A percentile compares a stretch with the other conserved stretches of the same genome.
Evolutionary conservation across 805 yeast species (phyloP).

Genomic region (Diddensiella santjacobensis): DNA sequence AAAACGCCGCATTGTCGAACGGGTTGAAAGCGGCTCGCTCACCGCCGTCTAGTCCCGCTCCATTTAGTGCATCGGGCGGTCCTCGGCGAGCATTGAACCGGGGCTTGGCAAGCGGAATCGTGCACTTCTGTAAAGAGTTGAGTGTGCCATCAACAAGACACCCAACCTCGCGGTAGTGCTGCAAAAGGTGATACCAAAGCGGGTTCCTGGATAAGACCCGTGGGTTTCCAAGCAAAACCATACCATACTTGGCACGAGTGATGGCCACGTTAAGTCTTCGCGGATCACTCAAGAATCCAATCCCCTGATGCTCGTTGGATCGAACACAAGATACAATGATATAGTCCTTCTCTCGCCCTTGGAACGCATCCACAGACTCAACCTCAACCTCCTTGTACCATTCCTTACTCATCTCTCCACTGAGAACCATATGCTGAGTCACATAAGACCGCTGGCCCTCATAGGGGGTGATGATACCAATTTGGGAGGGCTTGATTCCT

Average conservation of each 20-base stretch:
- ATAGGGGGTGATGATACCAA: conserved; percentile 92
- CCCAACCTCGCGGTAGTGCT: conserved; percentile 78
- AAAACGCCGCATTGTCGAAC: background rate
- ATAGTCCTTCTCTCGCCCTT: conserved; percentile 84
- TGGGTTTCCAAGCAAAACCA: conserved; percentile 81
- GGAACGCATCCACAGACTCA: conserved; percentile 93
- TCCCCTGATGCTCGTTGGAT: conserved; percentile 66
- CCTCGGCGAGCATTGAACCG: conserved; percentile 5
- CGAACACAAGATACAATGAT: conserved; percentile 78
- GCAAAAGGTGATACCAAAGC: conserved; percentile 73
- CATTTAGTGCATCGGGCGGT: background rate
- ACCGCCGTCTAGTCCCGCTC: background rate
- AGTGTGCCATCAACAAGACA: conserved; percentile 88
- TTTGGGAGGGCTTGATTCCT: conserved; percentile 74
- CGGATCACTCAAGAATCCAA: conserved; percentile 82
- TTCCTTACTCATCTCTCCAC: conserved; percentile 62
- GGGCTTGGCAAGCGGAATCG: conserved; percentile 23
- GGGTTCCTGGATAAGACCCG: conserved; percentile 63
- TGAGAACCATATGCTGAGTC: conserved; percentile 69
- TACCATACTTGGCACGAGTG: conserved; percentile 82
- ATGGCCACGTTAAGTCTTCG: conserved; percentile 85
- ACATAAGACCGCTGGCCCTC: conserved; percentile 89
- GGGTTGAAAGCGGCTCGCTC: conserved; percentile 3
- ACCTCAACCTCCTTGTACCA: conserved; percentile 74
- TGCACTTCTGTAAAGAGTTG: conserved; percentile 69